Base-by-base conservation (phyloP, 2,329 filamentous ascomycete species). In the Penicillium decumbens region DNA sequence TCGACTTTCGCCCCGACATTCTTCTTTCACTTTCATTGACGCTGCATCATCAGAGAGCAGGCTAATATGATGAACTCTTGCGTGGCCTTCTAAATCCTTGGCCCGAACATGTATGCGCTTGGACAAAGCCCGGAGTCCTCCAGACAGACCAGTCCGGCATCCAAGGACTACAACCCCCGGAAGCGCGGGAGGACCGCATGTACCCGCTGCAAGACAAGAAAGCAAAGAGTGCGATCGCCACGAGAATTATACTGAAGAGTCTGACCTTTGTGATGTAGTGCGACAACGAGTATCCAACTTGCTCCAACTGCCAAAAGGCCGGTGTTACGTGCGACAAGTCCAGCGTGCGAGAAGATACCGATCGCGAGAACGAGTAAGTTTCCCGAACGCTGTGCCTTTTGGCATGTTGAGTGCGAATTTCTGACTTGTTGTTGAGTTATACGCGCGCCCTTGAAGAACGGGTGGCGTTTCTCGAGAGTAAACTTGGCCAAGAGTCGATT, bases 151-250 rank as follows among this genome's bases (percentile, higher is more conserved):
- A 61, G 56, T 46, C 62, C 62, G n/a, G 51, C 53, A 13, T 59
- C 61, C 5, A 58, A 55, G 50, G 65, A 69, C 39, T 53, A 67
- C 45, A 75, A 75, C 51, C 71, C 71, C n/a, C 67, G 72, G 20
- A 75, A 75, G 56, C 68, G 73, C 45, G 72, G 69, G 15, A 65
- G 73, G 29, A 75, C 73, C 1, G 72, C 73, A 7, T 75, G 73
- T 47, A 73, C 72, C 35, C 68, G 73, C 51, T 75, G 73, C 62
- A 75, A 75, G 56, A 70, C 62, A 18, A 65, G 73, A 44, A 75
- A 75, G 52, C 73, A 75, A 54, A 75, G 69, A 61, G 73, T 73
- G 30, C 56, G 63, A 49, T 27, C 6, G 5, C 23, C n/a, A 2
- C 13, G 15, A 12, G 3, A 2, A 20, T 6, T 2, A 7, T 13